phyloP scores from a whole-genome alignment of 2,329 filamentous ascomycete genomes.

The Dothiorella sarmentorum region DNA sequence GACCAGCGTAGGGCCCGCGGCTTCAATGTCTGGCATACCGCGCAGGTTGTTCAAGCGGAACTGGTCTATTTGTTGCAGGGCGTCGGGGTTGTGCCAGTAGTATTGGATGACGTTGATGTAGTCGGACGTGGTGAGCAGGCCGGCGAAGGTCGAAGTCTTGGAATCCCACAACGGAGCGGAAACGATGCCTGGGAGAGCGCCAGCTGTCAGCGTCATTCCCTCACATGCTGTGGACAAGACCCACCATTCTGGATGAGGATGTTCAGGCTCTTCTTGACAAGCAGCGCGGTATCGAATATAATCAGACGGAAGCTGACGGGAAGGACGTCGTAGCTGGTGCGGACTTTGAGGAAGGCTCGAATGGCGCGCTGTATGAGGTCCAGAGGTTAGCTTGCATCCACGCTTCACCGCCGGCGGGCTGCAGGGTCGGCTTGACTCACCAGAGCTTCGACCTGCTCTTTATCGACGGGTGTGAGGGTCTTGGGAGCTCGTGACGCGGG shows the following conservation, averaged over 20 bases:
- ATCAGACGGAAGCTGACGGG: conserved; percentile 95
- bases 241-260: conserved; percentile 94
- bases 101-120: conserved; percentile 99
- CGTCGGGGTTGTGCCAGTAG: conserved; percentile 94
- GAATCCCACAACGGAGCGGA: conserved; percentile 98
- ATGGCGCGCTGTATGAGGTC: conserved; percentile 66
- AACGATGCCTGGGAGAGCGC: conserved; percentile 71
- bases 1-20: neutral
- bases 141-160: conserved; percentile 85
- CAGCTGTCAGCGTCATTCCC: conserved; percentile 17
- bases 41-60: conserved; percentile 88
- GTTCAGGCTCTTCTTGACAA: conserved; percentile 95
- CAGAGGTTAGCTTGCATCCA: neutral
- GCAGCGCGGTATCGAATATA: conserved; percentile 87
- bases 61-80: conserved; percentile 84
- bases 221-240: conserved; percentile 17
- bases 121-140: conserved; percentile 90
- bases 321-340: conserved; percentile 96
- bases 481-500: conserved; percentile 29
- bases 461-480: conserved; percentile 61
- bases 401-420: conserved; percentile 4
- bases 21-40: conserved; percentile 53
- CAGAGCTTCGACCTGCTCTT: conserved; percentile 74
- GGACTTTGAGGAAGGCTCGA: conserved; percentile 91
- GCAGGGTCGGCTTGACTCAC: conserved; percentile 49